Percentiles rank a stretch among this genome's conserved stretches.
phyloP scores from a whole-genome alignment of 148 eudicot genomes.

The Pharnaceum exiguum region DNA sequence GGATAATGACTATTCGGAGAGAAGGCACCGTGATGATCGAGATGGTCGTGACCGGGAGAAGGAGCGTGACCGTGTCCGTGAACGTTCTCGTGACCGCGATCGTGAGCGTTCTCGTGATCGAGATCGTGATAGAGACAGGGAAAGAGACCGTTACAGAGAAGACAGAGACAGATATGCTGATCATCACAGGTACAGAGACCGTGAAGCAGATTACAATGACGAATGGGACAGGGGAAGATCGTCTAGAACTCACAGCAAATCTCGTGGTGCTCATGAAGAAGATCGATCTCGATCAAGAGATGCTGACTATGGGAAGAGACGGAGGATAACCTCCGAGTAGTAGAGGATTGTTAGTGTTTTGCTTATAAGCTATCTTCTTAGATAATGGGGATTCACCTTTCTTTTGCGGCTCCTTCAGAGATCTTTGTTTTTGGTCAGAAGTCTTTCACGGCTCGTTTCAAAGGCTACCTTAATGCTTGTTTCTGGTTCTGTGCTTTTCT shows the following conservation, averaged over 20 bases:
- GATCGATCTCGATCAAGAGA: slow-evolving; percentile 67
- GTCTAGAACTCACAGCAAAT: slow-evolving; percentile 63
- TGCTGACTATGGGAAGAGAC: slow-evolving; percentile 72
- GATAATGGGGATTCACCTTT: slow-evolving; percentile 7
- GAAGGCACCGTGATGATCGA: slow-evolving; percentile 61
- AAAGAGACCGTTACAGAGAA: slow-evolving; percentile 59
- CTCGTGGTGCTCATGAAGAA: slow-evolving; percentile 45
- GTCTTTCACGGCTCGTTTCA: slow-evolving; percentile 17
- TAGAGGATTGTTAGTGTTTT: neutral
- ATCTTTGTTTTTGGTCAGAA: slow-evolving; percentile 10
- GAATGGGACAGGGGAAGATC: slow-evolving; percentile 82
- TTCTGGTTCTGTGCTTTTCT: slow-evolving; percentile 10
- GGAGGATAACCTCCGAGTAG: slow-evolving; percentile 52
- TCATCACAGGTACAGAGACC: slow-evolving; percentile 69
- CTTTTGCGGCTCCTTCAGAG: slow-evolving; percentile 11
- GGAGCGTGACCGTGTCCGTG: slow-evolving; percentile 52
- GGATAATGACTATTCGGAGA: slow-evolving; percentile 58
- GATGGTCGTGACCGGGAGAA: slow-evolving; percentile 53
- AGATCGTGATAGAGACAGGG: slow-evolving; percentile 48
- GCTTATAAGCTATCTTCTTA: neutral
- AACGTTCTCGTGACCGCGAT: slow-evolving; percentile 41
- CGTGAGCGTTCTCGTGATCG: slow-evolving; percentile 51
- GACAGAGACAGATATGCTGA: slow-evolving; percentile 63
- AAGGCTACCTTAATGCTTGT: slow-evolving; percentile 4
- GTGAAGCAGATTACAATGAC: slow-evolving; percentile 65